These are phyloP conservation scores for Pseudogymnoascus sp. DNA, from an alignment of 2,329 filamentous ascomycete species.

Conservation along the genomic window DNA sequence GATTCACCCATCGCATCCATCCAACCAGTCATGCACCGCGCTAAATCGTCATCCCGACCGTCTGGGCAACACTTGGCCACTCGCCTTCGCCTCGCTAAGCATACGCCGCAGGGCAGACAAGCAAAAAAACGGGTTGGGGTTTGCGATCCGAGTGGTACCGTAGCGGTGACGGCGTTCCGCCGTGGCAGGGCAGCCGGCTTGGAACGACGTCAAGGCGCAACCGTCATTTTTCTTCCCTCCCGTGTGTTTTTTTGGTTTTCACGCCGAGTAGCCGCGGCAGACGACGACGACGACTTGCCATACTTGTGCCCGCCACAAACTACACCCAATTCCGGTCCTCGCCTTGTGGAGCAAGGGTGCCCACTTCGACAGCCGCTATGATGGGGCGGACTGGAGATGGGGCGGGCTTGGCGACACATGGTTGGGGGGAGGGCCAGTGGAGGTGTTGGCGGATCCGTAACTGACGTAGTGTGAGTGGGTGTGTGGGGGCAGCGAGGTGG, in stretches of 20 bases:
- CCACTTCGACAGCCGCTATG: slow-evolving; percentile 6
- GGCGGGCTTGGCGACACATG: neutral
- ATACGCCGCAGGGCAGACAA: neutral
- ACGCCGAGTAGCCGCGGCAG: no score
- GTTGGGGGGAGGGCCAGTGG: neutral
- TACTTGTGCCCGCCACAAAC: no score
- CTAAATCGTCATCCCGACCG: neutral
- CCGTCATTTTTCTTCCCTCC: no score
- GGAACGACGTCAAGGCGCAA: no score
- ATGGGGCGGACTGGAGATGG: neutral
- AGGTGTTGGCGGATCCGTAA: neutral
- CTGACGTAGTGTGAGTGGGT: slow-evolving; percentile 1
- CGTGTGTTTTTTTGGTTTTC: no score
- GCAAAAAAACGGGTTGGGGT: neutral
- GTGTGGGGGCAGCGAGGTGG: neutral
- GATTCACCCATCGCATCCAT: neutral
- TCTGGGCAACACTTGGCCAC: neutral
- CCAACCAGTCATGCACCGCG: neutral
- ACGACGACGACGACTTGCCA: no score
- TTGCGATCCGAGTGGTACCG: neutral
- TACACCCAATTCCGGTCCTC: neutral
- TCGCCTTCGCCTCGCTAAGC: neutral
- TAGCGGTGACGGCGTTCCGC: no score
- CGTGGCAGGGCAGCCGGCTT: no score
- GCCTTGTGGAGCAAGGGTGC: neutral